Evolutionary conservation across 257 asterid species (phyloP).

Genomic region (Linderniella brevidens): DNA sequence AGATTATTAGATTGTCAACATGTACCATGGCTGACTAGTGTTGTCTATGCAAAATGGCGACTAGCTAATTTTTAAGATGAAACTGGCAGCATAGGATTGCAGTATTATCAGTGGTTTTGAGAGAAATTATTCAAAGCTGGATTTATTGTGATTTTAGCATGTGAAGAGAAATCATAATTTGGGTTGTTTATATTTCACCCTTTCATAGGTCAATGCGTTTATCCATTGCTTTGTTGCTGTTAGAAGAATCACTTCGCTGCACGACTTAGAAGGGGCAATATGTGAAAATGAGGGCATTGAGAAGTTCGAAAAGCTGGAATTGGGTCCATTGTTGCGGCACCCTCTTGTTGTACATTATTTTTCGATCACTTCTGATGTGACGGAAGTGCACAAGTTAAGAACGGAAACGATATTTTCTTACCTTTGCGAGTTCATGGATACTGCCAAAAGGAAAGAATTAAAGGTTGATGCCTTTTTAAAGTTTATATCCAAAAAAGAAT

Average conservation of each 20-base stretch:
- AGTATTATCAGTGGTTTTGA: no score
- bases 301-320: slow-evolving; percentile 65
- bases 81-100: no score
- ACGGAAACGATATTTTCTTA: slow-evolving; percentile 45
- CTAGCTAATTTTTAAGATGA: no score
- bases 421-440: slow-evolving; percentile 52
- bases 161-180: no score
- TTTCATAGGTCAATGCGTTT: slow-evolving; percentile 50
- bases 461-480: slow-evolving; percentile 43
- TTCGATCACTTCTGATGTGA: slow-evolving; percentile 37
- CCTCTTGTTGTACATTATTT: slow-evolving; percentile 68
- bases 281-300: slow-evolving; percentile 71
- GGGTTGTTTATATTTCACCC: no score
- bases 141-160: no score
- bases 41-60: no score
- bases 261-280: slow-evolving; percentile 67
- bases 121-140: no score
- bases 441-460: slow-evolving; percentile 23
- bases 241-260: slow-evolving; percentile 57
- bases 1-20: no score
- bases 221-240: slow-evolving; percentile 88
- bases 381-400: slow-evolving; percentile 45
- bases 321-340: slow-evolving; percentile 81
- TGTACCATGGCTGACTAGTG: no score
- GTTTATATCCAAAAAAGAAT: slow-evolving; percentile 41